Evolutionary conservation across 495 filamentous ascomycete species (phyloP), one percentile per base, ranked within the genome.

Genomic region (Talaromyces borbonicus): DNA sequence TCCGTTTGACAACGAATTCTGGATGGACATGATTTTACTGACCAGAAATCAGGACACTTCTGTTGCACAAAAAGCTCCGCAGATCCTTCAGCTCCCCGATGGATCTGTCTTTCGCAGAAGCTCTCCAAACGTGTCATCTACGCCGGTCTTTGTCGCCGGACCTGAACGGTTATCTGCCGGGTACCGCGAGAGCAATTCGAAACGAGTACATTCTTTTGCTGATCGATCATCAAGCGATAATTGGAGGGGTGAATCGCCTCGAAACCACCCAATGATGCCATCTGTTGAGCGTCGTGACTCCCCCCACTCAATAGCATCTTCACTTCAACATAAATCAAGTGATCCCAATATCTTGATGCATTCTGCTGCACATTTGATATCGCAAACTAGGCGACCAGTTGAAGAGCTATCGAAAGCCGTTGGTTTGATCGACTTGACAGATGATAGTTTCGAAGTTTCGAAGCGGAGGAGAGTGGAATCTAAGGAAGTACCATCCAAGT

Each of bases 81-180:
- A 58, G 35, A 15, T 50, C 39, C 35, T 50, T 41, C 52, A 54
- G 37, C 41, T 56, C 9, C 22, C 37, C 32, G 37, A 52, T 23
- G 50, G 50, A 15, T 43, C 50, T 20, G 23, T 45, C 11, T 44
- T 44, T 23, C 49, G 52, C 11, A 49, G 50, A 46, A 50, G 35
- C 7, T 35, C 53, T 40, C 46, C 42, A 31, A 20, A 57, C 25
- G 49, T 53, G 32, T 27, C 52, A 19, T 56, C 65, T 52, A 47
- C 49, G 15, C 62, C 68, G 42, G 47, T 70, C 5, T 69, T 67
- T 50, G 60, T 68, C 43, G 57, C 57, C 42, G 62, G 63, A 18
- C 63, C 62, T 9, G 59, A 53, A 25, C 53, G 61, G 11, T 45
- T 46, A 5, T 45, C 35, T 44, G 51, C 52, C n/a, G 25, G 25